Percentiles rank a stretch among this genome's conserved stretches.
These are phyloP conservation scores for Naganishia cerealis DNA, from an alignment of 1,284 basidiomycete genomes.

Conservation along the genomic window DNA sequence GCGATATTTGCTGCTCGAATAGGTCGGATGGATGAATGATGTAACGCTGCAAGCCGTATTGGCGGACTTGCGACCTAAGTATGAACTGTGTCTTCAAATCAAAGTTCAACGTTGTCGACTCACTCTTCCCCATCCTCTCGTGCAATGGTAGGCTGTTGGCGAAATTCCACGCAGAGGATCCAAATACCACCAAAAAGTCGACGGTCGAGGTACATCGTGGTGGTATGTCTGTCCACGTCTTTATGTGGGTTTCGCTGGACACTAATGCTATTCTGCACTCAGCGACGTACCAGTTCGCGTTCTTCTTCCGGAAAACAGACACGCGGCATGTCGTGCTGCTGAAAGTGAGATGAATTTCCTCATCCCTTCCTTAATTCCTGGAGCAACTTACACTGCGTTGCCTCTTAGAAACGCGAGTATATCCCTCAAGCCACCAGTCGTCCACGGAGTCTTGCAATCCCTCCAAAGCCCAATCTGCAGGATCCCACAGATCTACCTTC, in stretches of 20 bases:
- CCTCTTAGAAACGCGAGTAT: constrained; percentile 29
- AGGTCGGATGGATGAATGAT: constrained; percentile 35
- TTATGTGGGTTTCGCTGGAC: not conserved
- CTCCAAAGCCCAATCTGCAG: not conserved
- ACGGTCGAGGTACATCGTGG: constrained; percentile 35
- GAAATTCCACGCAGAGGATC: constrained; percentile 34
- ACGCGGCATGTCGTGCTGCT: constrained; percentile 34
- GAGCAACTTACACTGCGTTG: not conserved
- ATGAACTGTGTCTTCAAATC: not conserved
- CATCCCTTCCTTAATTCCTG: not conserved
- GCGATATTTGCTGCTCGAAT: not conserved
- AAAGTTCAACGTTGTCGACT: not conserved
- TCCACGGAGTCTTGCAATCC: constrained; percentile 7
- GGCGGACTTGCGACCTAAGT: constrained; percentile 34
- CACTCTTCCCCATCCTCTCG: not conserved
- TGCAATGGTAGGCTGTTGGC: constrained; percentile 13
- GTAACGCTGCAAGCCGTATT: constrained; percentile 33
- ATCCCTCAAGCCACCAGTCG: constrained; percentile 8
- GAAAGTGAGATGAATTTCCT: constrained; percentile 14
- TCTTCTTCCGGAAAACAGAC: constrained; percentile 36
- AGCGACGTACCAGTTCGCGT: constrained; percentile 34
- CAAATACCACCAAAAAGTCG: constrained; percentile 29
- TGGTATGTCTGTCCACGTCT: constrained; percentile 10
- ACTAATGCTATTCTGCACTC: not conserved
- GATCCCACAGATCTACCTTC: not conserved